phyloP scores from a whole-genome alignment of 2,329 filamentous ascomycete species.

The Laburnicola sp. region DNA sequence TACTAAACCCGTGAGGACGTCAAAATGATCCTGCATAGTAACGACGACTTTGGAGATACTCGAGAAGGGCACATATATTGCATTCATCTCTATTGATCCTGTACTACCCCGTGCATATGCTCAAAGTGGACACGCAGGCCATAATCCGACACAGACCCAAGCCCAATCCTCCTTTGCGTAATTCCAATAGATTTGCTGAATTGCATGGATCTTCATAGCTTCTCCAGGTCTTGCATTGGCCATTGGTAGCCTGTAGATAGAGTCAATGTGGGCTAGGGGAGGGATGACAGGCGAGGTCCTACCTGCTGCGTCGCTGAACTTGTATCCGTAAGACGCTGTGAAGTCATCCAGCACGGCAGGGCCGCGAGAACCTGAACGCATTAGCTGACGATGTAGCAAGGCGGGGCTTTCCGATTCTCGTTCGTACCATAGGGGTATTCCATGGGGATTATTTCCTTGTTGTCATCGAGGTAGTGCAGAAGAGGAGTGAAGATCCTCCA shows the following conservation, averaged over 20 bases:
- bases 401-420: slow-evolving; percentile 15
- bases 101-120: background rate
- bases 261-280: slow-evolving; percentile 20
- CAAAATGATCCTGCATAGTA: background rate
- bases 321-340: slow-evolving; percentile 96
- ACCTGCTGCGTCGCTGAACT: slow-evolving; percentile 94
- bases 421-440: slow-evolving; percentile 95
- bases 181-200: slow-evolving; percentile 21
- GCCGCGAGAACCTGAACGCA: slow-evolving; percentile 80
- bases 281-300: slow-evolving; percentile 19
- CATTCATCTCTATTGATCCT: slow-evolving; percentile 14
- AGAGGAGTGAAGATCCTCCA: slow-evolving; percentile 99
- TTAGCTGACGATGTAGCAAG: slow-evolving; percentile 10
- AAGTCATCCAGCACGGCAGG: slow-evolving; percentile 97
- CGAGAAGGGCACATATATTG: slow-evolving; percentile 2
- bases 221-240: slow-evolving; percentile 43
- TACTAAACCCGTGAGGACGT: background rate
- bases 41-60: background rate
- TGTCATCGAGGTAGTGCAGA: slow-evolving; percentile 96
- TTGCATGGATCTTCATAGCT: slow-evolving; percentile 30
- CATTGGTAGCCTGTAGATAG: slow-evolving; percentile 44
- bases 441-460: slow-evolving; percentile 99
- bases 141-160: background rate
- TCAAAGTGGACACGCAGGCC: background rate
- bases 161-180: slow-evolving; percentile 2